Base-by-base conservation (phyloP, 2,329 filamentous ascomycete species). In the Ustulina deusta region DNA sequence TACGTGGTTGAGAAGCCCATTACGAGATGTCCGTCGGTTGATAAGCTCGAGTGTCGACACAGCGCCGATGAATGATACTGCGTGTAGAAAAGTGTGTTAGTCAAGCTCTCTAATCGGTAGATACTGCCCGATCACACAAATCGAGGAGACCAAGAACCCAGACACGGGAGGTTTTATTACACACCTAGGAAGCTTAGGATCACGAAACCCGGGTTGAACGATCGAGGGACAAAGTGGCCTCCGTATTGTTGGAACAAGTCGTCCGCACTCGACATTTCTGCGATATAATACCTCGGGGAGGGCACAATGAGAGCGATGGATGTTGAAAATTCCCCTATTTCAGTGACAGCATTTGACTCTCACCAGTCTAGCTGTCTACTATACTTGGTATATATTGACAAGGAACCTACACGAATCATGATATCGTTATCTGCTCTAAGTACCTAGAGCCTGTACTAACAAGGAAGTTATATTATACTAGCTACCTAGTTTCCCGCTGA, bases 21-120 rank as follows among this genome's bases (percentile, higher is more conserved):
- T 87, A 61, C 86, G 86, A 1, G 91, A 89, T 0, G 91, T 93
- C 72, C 92, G 85, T 66, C 92, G 84, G 76, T 96, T 92, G 59
- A 97, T 88, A 66, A 97, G 82, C 78, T 97, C 94, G 36, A 97
- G 83, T 0, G 93, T 94, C 3, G 93, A 93, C 58, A 89, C 85
- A 56, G 92, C 90, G 69, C 94, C 94, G 71, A 93, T 86, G 38
- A 93, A 83, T 74, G 93, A 95, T 74, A 93, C 92, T 52, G 27
- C 17, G 15, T 20, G 49, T 27, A 52, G 25, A n/a, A 52, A 10
- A 46, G 9, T 9, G 11, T 49, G 46, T 49, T 29, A 49, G 29
- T 29, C 27, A n/a, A 52, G 4, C 22, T 29, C 13, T 51, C 46
- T n/a, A 29, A 51, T 15, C n/a, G 7, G 2, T 32, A 32, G 9